Evolutionary conservation across 352 stramenopile species (phyloP), one percentile per base, ranked within the genome.

Genomic region (Globisporangium cylindrosporum): DNA sequence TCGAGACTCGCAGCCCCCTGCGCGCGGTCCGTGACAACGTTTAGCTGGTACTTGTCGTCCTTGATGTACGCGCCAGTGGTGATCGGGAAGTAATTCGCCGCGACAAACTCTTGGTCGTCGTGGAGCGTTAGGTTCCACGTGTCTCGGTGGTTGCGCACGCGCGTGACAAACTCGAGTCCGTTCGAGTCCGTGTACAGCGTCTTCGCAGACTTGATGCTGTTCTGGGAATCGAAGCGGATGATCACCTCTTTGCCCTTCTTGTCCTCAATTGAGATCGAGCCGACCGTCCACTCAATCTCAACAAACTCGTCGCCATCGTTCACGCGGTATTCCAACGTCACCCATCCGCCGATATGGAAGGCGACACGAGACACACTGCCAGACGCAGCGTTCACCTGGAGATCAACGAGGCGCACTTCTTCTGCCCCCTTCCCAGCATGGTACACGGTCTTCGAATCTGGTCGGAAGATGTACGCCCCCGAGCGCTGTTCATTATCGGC

Each of bases 1-100:
- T 77, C 70, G 12, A 99, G 74, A 67, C 94, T 99, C 29, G 89
- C 84, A 46, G 80, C 89, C 48, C 96, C 97, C 73, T 99, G 95
- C 0, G 95, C 93, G 10, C 95, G 85, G 71, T 99, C 97, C 5
- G 89, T 97, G 38, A 98, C 74, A 22, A 99, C 68, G 32, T 88
- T 92, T 20, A 99, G 74, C 65, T 97, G 84, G 15, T 72, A 59
- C 29, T 87, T 81, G 18, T 82, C 68, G 67, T 98, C 92, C 74
- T 98, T 90, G 66, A 99, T 81, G 68, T 96, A 99, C 8, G 94
- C 90, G 18, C 92, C 92, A 6, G 94, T 90, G 61, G 93, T 99
- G n/a, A 99, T 93, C 1, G 97, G 97, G 69, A 98, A 98, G 80
- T 98, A 99, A 76, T 99, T 99, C 48, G 93, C 95, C 14, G 97